These are phyloP conservation scores for Fistulina hepatica DNA, from an alignment of 1,284 basidiomycete genomes.

Conservation along the genomic window DNA sequence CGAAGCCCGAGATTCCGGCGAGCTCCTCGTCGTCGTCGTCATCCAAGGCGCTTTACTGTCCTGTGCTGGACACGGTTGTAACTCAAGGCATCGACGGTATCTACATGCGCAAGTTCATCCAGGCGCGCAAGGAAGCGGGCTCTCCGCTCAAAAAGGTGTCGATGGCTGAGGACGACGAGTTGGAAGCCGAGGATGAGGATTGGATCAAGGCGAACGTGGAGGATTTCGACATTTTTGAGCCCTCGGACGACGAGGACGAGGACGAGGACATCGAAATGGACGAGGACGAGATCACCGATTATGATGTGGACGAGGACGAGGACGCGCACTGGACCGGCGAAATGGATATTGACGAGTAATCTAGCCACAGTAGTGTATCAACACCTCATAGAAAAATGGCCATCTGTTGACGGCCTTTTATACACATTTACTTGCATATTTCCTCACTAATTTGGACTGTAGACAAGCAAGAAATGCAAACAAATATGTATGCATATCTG, in stretches of 20 bases:
- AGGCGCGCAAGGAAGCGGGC: slow-evolving; percentile 29
- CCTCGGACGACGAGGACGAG: slow-evolving; percentile 34
- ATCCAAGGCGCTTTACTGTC: too few relatives aligned
- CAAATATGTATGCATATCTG: too few relatives aligned
- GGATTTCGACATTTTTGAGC: slow-evolving; percentile 37
- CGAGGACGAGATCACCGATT: slow-evolving; percentile 16
- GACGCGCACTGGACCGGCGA: not conserved
- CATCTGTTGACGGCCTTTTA: too few relatives aligned
- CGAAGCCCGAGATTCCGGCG: not conserved
- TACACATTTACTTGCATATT: too few relatives aligned
- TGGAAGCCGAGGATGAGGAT: slow-evolving; percentile 26
- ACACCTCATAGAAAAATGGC: too few relatives aligned
- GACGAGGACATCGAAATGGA: slow-evolving; percentile 32
- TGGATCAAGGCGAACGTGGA: slow-evolving; percentile 40
- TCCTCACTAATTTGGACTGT: too few relatives aligned
- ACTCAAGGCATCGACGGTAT: slow-evolving; percentile 32
- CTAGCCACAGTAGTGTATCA: too few relatives aligned
- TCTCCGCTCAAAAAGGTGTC: slow-evolving; percentile 34
- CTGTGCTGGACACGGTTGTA: slow-evolving; percentile 33
- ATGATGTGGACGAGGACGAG: slow-evolving; percentile 16
- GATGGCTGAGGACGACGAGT: slow-evolving; percentile 31
- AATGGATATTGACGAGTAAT: not conserved
- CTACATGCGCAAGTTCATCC: slow-evolving; percentile 34
- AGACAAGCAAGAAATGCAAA: too few relatives aligned
- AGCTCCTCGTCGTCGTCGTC: slow-evolving; percentile 13